A percentile compares a stretch with the other conserved stretches of the same genome.
These are phyloP conservation scores for Tremella fuciformis DNA, from an alignment of 768 basidiomycete genomes.

Conservation along the genomic window DNA sequence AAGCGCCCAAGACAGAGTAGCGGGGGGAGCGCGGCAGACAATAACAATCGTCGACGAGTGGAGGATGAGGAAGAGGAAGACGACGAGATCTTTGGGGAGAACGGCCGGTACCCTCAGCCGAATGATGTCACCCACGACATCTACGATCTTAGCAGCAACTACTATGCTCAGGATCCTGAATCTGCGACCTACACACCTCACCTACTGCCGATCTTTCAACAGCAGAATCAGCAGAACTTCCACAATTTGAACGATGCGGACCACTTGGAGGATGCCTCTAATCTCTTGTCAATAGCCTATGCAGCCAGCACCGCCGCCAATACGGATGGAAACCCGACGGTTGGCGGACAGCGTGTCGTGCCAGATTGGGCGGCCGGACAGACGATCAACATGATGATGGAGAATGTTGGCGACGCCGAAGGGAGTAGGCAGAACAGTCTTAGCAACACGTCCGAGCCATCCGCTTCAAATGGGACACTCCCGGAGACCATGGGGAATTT, in stretches of 20 bases:
- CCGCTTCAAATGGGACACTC: constrained; percentile 13
- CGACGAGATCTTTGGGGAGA: constrained; percentile 27
- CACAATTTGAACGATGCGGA: constrained; percentile 31
- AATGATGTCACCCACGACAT: constrained; percentile 30
- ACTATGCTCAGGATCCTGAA: constrained; percentile 15
- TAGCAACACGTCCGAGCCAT: background rate
- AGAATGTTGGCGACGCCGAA: constrained; percentile 20
- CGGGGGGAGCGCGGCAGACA: constrained; percentile 13
- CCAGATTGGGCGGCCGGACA: constrained; percentile 30
- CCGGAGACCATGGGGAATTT: constrained; percentile 33
- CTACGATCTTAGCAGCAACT: constrained; percentile 24
- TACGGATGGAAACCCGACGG: constrained; percentile 4
- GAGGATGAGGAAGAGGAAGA: constrained; percentile 19
- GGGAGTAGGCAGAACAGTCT: constrained; percentile 1
- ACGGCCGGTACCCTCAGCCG: constrained; percentile 18
- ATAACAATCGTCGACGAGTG: constrained; percentile 10
- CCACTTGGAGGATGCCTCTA: constrained; percentile 50
- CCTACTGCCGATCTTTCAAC: constrained; percentile 39
- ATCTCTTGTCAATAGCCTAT: constrained; percentile 50
- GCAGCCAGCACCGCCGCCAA: constrained; percentile 8
- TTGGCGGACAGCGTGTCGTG: constrained; percentile 20
- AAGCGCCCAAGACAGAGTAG: constrained; percentile 23
- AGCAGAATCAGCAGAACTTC: constrained; percentile 15
- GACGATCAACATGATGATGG: constrained; percentile 43
- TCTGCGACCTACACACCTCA: constrained; percentile 41